Conservation (phyloP, 257 asterid species). For the Thymus quinquecostatus region DNA sequence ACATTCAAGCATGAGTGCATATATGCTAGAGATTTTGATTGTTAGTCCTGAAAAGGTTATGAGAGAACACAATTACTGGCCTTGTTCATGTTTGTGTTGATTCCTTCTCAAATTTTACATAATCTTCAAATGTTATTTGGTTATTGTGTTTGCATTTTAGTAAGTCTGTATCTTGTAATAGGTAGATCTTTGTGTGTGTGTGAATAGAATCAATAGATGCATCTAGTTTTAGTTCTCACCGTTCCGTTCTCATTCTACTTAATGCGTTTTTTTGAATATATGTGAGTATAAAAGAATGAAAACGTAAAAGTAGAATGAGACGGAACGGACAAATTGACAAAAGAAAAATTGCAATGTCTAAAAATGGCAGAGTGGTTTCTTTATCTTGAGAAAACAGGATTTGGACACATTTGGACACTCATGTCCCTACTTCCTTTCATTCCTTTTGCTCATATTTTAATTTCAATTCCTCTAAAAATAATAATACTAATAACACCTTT, state of each 20-base stretch:
- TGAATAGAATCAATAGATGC: too few relatives aligned
- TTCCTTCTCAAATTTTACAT: not conserved
- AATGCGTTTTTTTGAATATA: too few relatives aligned
- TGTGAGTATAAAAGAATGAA: too few relatives aligned
- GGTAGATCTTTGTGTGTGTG: too few relatives aligned
- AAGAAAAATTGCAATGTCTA: slow-evolving; percentile 19
- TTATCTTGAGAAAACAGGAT: slow-evolving; percentile 51
- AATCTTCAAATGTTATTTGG: not conserved
- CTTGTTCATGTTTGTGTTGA: not conserved
- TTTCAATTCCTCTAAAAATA: not conserved
- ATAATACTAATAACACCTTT: not conserved
- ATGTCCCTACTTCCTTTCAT: slow-evolving; percentile 47
- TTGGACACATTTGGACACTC: slow-evolving; percentile 50
- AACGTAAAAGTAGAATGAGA: too few relatives aligned
- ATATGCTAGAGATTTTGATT: slow-evolving; percentile 19
- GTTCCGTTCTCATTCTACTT: not conserved
- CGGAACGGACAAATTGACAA: not conserved
- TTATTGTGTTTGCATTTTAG: not conserved
- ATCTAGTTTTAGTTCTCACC: not conserved
- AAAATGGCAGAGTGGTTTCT: slow-evolving; percentile 44
- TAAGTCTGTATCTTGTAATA: too few relatives aligned
- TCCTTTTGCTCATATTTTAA: slow-evolving; percentile 45
- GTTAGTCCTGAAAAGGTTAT: slow-evolving; percentile 21
- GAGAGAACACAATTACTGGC: not conserved
- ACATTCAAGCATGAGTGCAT: slow-evolving; percentile 10